Base-by-base conservation (phyloP, 805 yeast genomes). In the Deakozyma indianensis region DNA sequence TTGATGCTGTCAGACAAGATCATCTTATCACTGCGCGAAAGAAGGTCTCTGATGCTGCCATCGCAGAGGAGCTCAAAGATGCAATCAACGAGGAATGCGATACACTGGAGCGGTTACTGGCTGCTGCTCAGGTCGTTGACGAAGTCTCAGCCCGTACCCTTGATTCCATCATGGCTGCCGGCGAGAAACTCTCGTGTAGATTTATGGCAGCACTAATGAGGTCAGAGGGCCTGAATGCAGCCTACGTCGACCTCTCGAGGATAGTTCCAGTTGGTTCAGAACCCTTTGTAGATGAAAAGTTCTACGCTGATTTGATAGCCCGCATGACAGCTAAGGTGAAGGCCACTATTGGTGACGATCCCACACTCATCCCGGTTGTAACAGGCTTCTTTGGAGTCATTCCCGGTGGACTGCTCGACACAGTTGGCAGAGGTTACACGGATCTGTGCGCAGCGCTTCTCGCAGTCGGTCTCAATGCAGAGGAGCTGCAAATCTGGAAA, bases 391-490 rank as follows among this genome's bases (percentile, higher is more conserved):
- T 92, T 56, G 98, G 98, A 23, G 70, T 77, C 29, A 83, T 92
- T n/a, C 97, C 96, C 27, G 96, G 96, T 52, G 97, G 98, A 15
- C 68, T 92, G 47, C 68, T 92, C 52, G 82, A 82, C 56, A 85
- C 94, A 44, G 95, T 92, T 47, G 98, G 98, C 41, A 78, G 98
- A 59, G 98, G 98, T 32, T 92, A 92, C 65, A 92, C 98, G 7
- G 98, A 92, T 62, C 69, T 92, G 55, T 92, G 98, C 70, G 98
- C 98, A 18, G 98, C 97, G 1, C 71, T 92, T 57, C 75, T 87
- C 35, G 96, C 98, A 0, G 97, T 92, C 23, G 98, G 96, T 1
- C 65, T 82, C 43, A 76, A 73, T 50, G 96, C 97, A 3, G 94
- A 86, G 41, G 98, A 92, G 65, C 71, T 92, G 50, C 98, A 92